These are phyloP conservation scores for Trichosanthes truncata DNA, from an alignment of 306 rosid genomes.

Conservation along the genomic window DNA sequence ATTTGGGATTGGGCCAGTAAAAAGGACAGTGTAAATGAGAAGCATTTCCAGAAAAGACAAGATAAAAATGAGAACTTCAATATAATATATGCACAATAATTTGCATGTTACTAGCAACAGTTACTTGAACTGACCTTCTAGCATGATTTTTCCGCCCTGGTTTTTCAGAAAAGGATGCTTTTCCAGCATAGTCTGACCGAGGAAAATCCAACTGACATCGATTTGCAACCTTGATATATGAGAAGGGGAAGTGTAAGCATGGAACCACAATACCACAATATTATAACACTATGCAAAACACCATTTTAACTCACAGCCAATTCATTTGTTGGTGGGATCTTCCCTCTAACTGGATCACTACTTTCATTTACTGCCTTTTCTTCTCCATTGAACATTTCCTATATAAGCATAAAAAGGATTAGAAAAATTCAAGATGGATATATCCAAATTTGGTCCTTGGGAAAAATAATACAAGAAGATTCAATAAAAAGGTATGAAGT, in stretches of 20 bases:
- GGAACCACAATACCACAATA: constrained; percentile 12
- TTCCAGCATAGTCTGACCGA: constrained; percentile 28
- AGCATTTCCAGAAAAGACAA: not conserved
- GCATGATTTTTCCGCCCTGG: constrained; percentile 34
- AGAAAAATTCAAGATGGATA: not conserved
- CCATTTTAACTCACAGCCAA: constrained; percentile 42
- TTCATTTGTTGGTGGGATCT: constrained; percentile 44
- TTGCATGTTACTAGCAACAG: not conserved
- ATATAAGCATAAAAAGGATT: constrained; percentile 26
- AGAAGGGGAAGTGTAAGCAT: constrained; percentile 16
- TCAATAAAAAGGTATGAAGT: constrained; percentile 4
- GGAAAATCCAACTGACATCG: constrained; percentile 37
- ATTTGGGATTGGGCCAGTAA: not conserved
- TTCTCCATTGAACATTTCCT: constrained; percentile 40
- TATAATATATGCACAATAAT: not conserved
- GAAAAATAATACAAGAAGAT: not conserved
- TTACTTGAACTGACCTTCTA: constrained; percentile 38
- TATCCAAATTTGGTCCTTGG: not conserved
- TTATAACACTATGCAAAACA: constrained; percentile 4
- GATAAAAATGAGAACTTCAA: not conserved
- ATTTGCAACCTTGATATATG: constrained; percentile 39
- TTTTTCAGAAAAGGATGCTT: constrained; percentile 31
- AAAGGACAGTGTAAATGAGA: not conserved
- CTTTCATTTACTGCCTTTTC: constrained; percentile 31
- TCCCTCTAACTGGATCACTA: constrained; percentile 32